Evolutionary conservation across 1,284 basidiomycete species (phyloP).

Genomic region (Mycena sp.): DNA sequence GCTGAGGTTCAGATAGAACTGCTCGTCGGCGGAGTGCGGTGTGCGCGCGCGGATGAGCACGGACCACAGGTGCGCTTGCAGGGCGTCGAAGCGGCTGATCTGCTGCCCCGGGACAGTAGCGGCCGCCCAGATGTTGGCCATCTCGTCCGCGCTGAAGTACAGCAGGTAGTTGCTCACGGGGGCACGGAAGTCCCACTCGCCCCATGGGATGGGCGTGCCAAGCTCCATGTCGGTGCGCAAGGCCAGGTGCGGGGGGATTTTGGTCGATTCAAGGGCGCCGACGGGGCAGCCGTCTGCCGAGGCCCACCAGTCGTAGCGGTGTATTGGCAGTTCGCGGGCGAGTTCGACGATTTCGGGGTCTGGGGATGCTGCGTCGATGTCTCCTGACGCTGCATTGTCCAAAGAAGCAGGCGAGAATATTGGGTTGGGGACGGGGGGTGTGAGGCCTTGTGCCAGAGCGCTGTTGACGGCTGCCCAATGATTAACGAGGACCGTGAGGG

Average conservation of each 20-base stretch:
- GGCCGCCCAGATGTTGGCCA: slow-evolving; percentile 44
- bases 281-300: slow-evolving; percentile 39
- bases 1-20: slow-evolving; percentile 33
- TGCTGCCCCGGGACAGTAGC: slow-evolving; percentile 24
- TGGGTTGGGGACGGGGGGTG: slow-evolving; percentile 33
- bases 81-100: slow-evolving; percentile 52
- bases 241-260: slow-evolving; percentile 33
- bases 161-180: slow-evolving; percentile 46
- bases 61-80: slow-evolving; percentile 53
- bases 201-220: slow-evolving; percentile 48
- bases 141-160: slow-evolving; percentile 45
- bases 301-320: slow-evolving; percentile 51
- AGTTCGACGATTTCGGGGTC: slow-evolving; percentile 38
- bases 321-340: slow-evolving; percentile 43
- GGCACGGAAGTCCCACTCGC: slow-evolving; percentile 44
- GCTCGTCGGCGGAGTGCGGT: slow-evolving; percentile 33
- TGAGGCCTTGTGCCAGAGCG: slow-evolving; percentile 17
- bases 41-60: slow-evolving; percentile 47
- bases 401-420: slow-evolving; percentile 47
- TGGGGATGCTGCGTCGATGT: slow-evolving; percentile 41
- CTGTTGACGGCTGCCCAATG: slow-evolving; percentile 49
- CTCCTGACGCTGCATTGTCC: slow-evolving; percentile 44
- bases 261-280: slow-evolving; percentile 33
- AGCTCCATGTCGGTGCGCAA: slow-evolving; percentile 23
- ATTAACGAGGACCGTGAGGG: slow-evolving; percentile 46